Conservation (phyloP, 768 basidiomycete species). For the Trametes gibbosa region DNA sequence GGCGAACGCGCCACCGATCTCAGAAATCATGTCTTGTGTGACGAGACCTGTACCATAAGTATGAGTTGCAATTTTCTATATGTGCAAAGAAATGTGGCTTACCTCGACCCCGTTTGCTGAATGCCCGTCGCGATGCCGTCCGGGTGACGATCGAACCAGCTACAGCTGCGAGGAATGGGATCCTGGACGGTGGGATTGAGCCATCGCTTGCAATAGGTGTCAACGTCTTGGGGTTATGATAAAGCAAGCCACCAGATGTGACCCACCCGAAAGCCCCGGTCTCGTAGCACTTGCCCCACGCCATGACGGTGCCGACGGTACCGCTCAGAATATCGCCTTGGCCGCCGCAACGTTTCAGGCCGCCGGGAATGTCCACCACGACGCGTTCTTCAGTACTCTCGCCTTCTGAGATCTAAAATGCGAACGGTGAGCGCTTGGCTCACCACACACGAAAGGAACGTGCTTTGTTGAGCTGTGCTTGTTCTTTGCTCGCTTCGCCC, state of each 20-base stretch:
- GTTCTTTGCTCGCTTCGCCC: slow-evolving; percentile 44
- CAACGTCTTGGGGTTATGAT: not conserved
- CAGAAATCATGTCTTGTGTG: slow-evolving; percentile 29
- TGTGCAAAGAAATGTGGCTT: not conserved
- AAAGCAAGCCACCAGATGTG: not conserved
- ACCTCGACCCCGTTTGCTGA: slow-evolving; percentile 67
- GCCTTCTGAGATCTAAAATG: slow-evolving; percentile 13
- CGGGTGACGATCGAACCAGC: slow-evolving; percentile 90
- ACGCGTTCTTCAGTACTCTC: slow-evolving; percentile 49
- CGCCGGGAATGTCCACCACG: slow-evolving; percentile 71
- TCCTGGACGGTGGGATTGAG: slow-evolving; percentile 52
- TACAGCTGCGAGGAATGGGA: slow-evolving; percentile 83
- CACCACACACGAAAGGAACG: not conserved
- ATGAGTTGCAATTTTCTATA: not conserved
- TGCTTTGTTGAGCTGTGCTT: slow-evolving; percentile 39
- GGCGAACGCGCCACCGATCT: slow-evolving; percentile 29
- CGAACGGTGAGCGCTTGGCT: not conserved
- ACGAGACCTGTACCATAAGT: slow-evolving; percentile 23
- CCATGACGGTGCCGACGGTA: slow-evolving; percentile 81
- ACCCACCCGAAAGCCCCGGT: slow-evolving; percentile 74
- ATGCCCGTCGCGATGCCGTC: slow-evolving; percentile 75
- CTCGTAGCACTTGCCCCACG: slow-evolving; percentile 95
- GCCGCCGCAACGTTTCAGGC: slow-evolving; percentile 90
- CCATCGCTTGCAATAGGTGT: slow-evolving; percentile 42
- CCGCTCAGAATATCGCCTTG: slow-evolving; percentile 96